Base-by-base conservation (phyloP, 2,329 filamentous ascomycete species). In the Ceratocystis cubensis region DNA sequence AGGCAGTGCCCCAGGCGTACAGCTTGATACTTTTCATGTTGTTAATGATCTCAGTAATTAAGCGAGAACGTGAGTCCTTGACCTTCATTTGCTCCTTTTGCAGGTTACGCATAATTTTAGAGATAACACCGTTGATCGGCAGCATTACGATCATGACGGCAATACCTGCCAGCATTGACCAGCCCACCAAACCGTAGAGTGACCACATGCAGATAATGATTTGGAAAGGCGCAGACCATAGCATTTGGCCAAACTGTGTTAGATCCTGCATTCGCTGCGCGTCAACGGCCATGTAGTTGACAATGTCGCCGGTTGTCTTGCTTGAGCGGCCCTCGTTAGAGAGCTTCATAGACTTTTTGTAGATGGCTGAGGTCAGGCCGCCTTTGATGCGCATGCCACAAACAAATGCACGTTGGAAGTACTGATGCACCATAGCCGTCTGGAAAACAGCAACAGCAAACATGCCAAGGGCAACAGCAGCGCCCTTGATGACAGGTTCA, bases 21-120 rank as follows among this genome's bases (percentile, higher is more conserved):
- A 99, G 84, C 78, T 99, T 99, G 79, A 99, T 94, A 74, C 91
- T 96, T 80, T 99, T 99, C 89, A 99, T 99, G 77, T 97, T 97
- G 80, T 95, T 96, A 73, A 99, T 81, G 70, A 99, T 99, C 76
- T 99, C 94, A 5, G 93, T 95, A 81, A 97, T 96, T 67, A 99
- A 78, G 63, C 93, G 85, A 61, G 92, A 96, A 73, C 94, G 85
- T 48, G 91, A 84, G 73, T 99, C 94, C 78, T 99, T 99, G 79
- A 97, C 97, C 80, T 95, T 96, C 94, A 99, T 99, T 78, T 99
- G 94, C 70, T 86, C 81, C 76, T 97, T 95, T 74, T 99, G 95
- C 71, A 99, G 78, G 56, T 83, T 91, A 78, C 96, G 96, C 89
- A 96, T 96, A 71, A 96, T 82, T 67, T 88, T 84, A 28, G 94